phyloP scores from a whole-genome alignment of 1,284 basidiomycete species.

The Irpex sp. region DNA sequence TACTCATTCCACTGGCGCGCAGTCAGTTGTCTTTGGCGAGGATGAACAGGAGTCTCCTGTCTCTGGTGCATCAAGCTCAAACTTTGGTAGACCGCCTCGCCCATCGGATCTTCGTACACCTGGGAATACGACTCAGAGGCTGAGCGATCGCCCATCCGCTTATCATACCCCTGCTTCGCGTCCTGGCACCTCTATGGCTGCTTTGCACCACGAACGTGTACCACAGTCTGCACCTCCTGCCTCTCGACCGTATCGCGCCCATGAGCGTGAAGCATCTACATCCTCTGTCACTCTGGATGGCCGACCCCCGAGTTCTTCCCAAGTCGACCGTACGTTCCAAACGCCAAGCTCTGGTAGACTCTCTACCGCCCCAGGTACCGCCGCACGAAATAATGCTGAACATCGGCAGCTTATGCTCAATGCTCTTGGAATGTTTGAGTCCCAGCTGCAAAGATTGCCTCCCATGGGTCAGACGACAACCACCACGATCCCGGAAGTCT shows the following conservation, averaged over 20 bases:
- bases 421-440: slow-evolving; percentile 65
- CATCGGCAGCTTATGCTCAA: slow-evolving; percentile 68
- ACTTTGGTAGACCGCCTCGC: background rate
- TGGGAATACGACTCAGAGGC: slow-evolving; percentile 3
- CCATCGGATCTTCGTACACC: background rate
- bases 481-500: slow-evolving; percentile 46
- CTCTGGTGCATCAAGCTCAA: background rate
- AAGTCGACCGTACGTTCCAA: background rate
- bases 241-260: slow-evolving; percentile 31
- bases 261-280: slow-evolving; percentile 12
- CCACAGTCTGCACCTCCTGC: slow-evolving; percentile 34
- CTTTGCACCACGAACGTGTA: slow-evolving; percentile 29
- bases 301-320: background rate
- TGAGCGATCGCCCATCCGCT: slow-evolving; percentile 14
- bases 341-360: slow-evolving; percentile 1
- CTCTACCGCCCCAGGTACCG: slow-evolving; percentile 14
- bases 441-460: slow-evolving; percentile 50
- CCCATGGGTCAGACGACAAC: slow-evolving; percentile 39
- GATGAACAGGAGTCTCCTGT: slow-evolving; percentile 10
- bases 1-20: slow-evolving; percentile 9
- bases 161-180: slow-evolving; percentile 25
- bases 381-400: slow-evolving; percentile 38
- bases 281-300: slow-evolving; percentile 3
- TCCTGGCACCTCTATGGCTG: slow-evolving; percentile 52
- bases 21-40: slow-evolving; percentile 3